phyloP scores from a whole-genome alignment of 257 asterid genomes.

The Anisodus tanguticus region DNA sequence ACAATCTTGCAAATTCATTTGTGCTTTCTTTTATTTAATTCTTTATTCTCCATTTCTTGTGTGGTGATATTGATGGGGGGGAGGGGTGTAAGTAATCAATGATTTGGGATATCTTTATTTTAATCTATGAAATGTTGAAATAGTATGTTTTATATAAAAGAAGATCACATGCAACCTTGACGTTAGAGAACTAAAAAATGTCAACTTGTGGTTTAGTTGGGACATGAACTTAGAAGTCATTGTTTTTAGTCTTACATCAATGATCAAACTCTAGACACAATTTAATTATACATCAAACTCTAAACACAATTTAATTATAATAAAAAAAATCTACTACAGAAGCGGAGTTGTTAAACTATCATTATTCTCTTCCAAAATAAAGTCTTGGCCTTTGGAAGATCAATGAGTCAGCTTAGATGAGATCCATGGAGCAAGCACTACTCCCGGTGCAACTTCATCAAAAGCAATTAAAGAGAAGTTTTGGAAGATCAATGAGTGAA shows the following conservation, averaged over 20 bases:
- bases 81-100: not conserved
- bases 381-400: constrained; percentile 19
- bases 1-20: not conserved
- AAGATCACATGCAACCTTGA: constrained; percentile 8
- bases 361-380: not conserved
- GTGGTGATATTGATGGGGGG: no score
- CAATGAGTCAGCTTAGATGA: not conserved
- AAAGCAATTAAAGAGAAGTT: no score
- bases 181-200: not conserved
- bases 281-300: no score
- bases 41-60: no score
- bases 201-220: not conserved
- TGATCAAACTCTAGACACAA: not conserved
- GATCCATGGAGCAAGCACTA: no score
- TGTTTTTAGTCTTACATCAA: not conserved
- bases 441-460: no score
- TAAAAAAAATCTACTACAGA: not conserved
- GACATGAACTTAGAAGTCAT: not conserved
- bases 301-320: not conserved
- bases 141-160: not conserved
- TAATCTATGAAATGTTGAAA: not conserved
- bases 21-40: not conserved
- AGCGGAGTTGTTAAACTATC: not conserved
- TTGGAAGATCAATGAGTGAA: no score
- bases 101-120: not conserved